A percentile compares a stretch with the other conserved stretches of the same genome.
Conservation (phyloP, 352 stramenopile genomes). For the Phytophthora palmivora region DNA sequence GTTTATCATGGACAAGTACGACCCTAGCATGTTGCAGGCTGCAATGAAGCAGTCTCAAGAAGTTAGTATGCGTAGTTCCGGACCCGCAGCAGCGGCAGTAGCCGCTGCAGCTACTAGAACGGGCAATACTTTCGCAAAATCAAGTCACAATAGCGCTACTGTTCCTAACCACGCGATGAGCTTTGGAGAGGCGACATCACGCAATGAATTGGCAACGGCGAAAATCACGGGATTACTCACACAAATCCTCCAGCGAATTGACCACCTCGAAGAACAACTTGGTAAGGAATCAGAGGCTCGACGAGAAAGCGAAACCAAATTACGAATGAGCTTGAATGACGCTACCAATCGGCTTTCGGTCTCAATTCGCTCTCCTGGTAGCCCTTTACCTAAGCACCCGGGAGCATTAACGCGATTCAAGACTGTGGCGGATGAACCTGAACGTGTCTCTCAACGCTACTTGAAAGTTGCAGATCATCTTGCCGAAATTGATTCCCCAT, state of each 20-base stretch:
- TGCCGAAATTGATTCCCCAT: conserved; percentile 5
- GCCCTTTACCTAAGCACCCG: conserved; percentile 12
- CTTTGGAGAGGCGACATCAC: conserved; percentile 22
- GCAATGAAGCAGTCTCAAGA: conserved; percentile 82
- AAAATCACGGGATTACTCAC: conserved; percentile 48
- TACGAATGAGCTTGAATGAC: conserved; percentile 37
- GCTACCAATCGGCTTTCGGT: conserved; percentile 11
- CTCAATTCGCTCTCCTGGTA: conserved; percentile 5
- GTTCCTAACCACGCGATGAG: conserved; percentile 17
- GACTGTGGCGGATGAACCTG: conserved; percentile 58
- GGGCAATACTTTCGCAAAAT: neutral
- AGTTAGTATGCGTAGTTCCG: conserved; percentile 53
- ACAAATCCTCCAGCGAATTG: conserved; percentile 60
- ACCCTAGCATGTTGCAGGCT: conserved; percentile 73
- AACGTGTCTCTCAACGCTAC: conserved; percentile 71
- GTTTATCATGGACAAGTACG: conserved; percentile 89
- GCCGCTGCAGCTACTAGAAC: conserved; percentile 20
- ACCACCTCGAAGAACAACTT: conserved; percentile 56
- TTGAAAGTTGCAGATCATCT: conserved; percentile 31
- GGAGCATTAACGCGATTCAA: neutral
- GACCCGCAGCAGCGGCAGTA: conserved; percentile 15
- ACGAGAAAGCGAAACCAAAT: conserved; percentile 55
- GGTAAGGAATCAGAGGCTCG: conserved; percentile 55
- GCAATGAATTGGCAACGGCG: conserved; percentile 10
- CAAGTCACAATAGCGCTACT: neutral